Conservation (phyloP, 805 yeast genomes). For the Nakazawaea wyomingensis region DNA sequence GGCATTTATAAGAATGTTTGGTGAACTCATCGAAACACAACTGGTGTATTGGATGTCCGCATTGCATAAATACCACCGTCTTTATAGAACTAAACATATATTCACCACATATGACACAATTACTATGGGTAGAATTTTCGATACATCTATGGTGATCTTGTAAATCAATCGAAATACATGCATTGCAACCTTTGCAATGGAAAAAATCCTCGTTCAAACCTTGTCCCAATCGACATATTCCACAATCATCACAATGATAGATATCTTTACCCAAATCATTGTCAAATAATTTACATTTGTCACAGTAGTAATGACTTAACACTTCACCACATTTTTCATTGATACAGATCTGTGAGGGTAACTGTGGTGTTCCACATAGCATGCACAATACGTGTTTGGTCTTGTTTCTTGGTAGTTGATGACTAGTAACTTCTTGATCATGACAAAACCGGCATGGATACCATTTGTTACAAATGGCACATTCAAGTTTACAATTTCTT, state of each 20-base stretch:
- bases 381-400: conserved; percentile 75
- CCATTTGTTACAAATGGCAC: conserved; percentile 72
- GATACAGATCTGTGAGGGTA: conserved; percentile 63
- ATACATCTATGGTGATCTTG: conserved; percentile 77
- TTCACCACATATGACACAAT: conserved; percentile 92
- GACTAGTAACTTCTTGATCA: conserved; percentile 50
- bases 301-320: conserved; percentile 75
- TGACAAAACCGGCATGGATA: conserved; percentile 83
- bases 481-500: conserved; percentile 77
- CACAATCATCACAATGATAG: conserved; percentile 90
- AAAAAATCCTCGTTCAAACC: conserved; percentile 87
- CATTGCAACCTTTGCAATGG: conserved; percentile 87
- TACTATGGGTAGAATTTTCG: conserved; percentile 81
- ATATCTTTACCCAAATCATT: conserved; percentile 73
- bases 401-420: conserved; percentile 52
- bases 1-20: conserved; percentile 85
- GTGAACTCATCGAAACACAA: conserved; percentile 75
- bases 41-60: conserved; percentile 94
- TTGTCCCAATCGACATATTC: conserved; percentile 84
- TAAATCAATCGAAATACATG: conserved; percentile 78
- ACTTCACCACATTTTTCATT: conserved; percentile 49
- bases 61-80: conserved; percentile 85
- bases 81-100: conserved; percentile 78
- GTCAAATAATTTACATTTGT: conserved; percentile 75
- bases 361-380: conserved; percentile 72